Base-by-base conservation (phyloP, 2,329 filamentous ascomycete species). In the Alternaria triticina region DNA sequence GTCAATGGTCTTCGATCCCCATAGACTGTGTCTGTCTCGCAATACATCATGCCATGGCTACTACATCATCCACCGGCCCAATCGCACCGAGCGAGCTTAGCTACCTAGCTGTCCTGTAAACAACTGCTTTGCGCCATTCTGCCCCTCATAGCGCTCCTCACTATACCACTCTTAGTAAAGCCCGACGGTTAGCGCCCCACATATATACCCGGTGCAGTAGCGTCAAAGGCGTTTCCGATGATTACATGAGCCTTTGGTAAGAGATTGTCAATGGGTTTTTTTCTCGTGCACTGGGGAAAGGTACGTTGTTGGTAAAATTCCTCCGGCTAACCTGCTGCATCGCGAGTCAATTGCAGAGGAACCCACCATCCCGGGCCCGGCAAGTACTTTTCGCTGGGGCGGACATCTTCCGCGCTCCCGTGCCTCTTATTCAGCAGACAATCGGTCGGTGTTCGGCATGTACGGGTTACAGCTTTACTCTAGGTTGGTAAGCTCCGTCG, bases 161-260 rank as follows among this genome's bases (percentile, higher is more conserved):
- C 49, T 22, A 55, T 10, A 13, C 59, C 43, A 3, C 4, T 46
- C 15, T 15, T 1, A 17, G 59, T 15, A 45, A 55, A 40, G 62
- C 13, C 7, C 12, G 10, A 36, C 20, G 49, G 49, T 22, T 23
- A 52, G 49, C 12, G 17, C 15, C 44, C 62, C 59, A 54, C 55
- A 28, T 36, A 13, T 62, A 23, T 43, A 46, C 47, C 55, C 40
- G 12, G 17, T 23, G 55, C 55, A 59, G 55, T 62, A 62, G 62
- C 62, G 59, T 62, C 55, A 59, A 57, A 8, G 15, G 25, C 50
- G 40, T 54, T 62, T 36, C 15, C 22, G 25, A 33, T 22, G 59
- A 62, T 58, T 62, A 62, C 54, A 54, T 64, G 62, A 61, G 44
- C 20, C 28, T 61, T 62, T 55, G 45, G 46, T 62, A 58, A 59